These are phyloP conservation scores for Spathaspora passalidarum DNA, from an alignment of 805 yeast genomes.

Conservation along the genomic window DNA sequence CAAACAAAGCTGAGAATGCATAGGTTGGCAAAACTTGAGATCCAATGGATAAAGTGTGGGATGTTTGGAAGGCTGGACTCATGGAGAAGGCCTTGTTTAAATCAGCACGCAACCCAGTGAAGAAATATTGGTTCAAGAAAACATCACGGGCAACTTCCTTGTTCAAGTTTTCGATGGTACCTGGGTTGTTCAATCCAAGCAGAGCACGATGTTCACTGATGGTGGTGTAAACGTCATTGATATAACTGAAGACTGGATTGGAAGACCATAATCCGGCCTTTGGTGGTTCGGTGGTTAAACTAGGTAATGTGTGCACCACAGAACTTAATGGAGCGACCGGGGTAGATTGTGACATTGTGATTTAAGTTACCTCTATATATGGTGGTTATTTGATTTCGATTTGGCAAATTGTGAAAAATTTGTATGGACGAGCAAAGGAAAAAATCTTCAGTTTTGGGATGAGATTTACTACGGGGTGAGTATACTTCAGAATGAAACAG, in stretches of 20 bases:
- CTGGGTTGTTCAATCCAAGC: conserved; percentile 85
- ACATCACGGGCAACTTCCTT: conserved; percentile 95
- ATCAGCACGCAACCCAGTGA: conserved; percentile 96
- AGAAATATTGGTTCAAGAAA: conserved; percentile 81
- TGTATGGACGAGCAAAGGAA: background rate
- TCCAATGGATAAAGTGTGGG: conserved; percentile 90
- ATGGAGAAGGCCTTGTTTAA: conserved; percentile 85
- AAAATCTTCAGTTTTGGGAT: background rate
- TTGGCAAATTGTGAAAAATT: background rate
- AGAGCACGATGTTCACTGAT: conserved; percentile 77
- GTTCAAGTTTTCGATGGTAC: conserved; percentile 88
- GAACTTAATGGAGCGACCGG: conserved; percentile 1
- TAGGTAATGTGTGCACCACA: conserved; percentile 53
- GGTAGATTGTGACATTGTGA: background rate
- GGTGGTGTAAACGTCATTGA: conserved; percentile 70
- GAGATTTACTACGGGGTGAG: background rate
- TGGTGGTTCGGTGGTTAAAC: conserved; percentile 51
- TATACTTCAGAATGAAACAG: background rate
- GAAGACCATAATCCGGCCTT: conserved; percentile 70
- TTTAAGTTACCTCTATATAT: background rate
- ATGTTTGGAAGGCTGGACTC: conserved; percentile 94
- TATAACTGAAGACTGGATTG: conserved; percentile 77
- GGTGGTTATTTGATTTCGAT: background rate
- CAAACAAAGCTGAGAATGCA: conserved; percentile 86
- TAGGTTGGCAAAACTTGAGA: conserved; percentile 84